Percentiles rank a stretch among this genome's conserved stretches.
phyloP scores from a whole-genome alignment of 2,329 filamentous ascomycete genomes.

The Penicillium sp. region DNA sequence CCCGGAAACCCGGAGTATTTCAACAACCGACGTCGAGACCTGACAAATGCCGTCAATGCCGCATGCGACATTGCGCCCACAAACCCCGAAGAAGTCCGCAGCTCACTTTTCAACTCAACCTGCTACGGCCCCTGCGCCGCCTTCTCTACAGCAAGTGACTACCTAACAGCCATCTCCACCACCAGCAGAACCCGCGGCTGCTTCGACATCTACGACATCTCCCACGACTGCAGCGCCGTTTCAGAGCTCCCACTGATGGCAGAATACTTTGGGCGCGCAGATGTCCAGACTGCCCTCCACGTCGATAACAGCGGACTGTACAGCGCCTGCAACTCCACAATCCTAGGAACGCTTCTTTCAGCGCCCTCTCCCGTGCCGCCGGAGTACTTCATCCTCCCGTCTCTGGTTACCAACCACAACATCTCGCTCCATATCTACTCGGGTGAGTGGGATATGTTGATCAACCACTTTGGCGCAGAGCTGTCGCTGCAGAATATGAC shows the following conservation, averaged over 20 bases:
- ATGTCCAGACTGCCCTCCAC: constrained; percentile 37
- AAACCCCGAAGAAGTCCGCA: constrained; percentile 25
- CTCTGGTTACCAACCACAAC: constrained; percentile 32
- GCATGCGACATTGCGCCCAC: constrained; percentile 29
- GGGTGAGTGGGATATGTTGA: constrained; percentile 40
- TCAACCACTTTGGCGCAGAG: constrained; percentile 41
- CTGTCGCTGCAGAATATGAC: constrained; percentile 44
- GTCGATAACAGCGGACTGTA: constrained; percentile 23
- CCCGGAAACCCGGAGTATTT: constrained; percentile 33
- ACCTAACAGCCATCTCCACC: constrained; percentile 23
- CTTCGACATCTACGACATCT: constrained; percentile 39
- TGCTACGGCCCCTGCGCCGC: constrained; percentile 40
- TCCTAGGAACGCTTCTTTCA: constrained; percentile 28
- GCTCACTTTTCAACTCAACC: constrained; percentile 35
- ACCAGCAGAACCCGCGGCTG: constrained; percentile 20
- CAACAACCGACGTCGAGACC: constrained; percentile 26
- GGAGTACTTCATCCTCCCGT: constrained; percentile 35
- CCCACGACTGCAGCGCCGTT: constrained; percentile 32
- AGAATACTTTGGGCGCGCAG: constrained; percentile 36
- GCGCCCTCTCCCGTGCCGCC: constrained; percentile 28
- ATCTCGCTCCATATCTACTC: constrained; percentile 39
- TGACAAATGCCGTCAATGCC: constrained; percentile 14
- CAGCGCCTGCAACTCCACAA: constrained; percentile 33
- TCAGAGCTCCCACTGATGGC: constrained; percentile 25
- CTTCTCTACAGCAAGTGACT: constrained; percentile 36